Evolutionary conservation across 129 eudicot genomes (phyloP), one percentile per base, ranked within the genome.

Genomic region (Daucus carota): DNA sequence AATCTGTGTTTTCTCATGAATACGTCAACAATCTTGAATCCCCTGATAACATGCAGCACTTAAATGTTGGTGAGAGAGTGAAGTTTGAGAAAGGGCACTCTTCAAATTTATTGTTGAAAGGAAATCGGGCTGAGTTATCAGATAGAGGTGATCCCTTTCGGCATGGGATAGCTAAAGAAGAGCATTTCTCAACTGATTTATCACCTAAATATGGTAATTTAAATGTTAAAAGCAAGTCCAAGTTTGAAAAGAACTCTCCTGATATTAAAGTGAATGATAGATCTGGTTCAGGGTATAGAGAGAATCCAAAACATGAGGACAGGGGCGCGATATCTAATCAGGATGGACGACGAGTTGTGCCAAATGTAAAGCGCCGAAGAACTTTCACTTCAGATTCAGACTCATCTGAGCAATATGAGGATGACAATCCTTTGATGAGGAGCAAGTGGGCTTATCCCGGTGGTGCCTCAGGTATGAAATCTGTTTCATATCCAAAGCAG

Each of bases 341-440:
- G 43, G 43, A 40, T 40, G 43, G 43, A 40, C 43, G 8, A 40
- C 43, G 43, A 40, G 43, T 40, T 40, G 6, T 78, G 65, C 92
- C 79, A 77, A 89, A 86, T 76, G 29, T 87, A 80, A 74, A 84
- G 84, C 50, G 99, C 0, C 88, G 72, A 96, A 95, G 74, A 95
- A 97, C 40, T 96, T 6, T 40, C 8, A 0, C 43, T 40, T 40
- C 43, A 40, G 43, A 91, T 63, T 95, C 97, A 1, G 97, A 86
- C 84, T 95, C 99, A 48, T 95, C 99, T 29, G 91, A 80, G 75
- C 92, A 84, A 72, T 63, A 79, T 76, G 89, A 85, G 69, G 95
- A 86, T 76, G 84, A 84, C 80, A 95, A 88, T 77, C 99, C 96
- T 47, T 73, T 89, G 83, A 89, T 95, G 96, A 92, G 96, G 89